Evolutionary conservation across 768 basidiomycete species (phyloP), one percentile per base, ranked within the genome.

Genomic region (Termitomyces sp.): DNA sequence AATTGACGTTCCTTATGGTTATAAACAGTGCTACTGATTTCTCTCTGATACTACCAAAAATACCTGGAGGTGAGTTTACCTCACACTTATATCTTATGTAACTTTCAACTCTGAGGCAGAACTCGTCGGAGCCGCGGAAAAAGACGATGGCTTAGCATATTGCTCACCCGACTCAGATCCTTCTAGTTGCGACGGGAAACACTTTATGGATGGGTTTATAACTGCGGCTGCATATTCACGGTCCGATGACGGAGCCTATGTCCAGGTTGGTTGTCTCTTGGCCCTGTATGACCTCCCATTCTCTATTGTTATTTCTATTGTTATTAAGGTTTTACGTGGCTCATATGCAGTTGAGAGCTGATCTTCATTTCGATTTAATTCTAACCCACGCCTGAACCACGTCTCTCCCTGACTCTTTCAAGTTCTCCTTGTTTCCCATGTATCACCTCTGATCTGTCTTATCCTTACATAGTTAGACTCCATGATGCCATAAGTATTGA

Each of bases 51-150:
- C 41, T 63, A 2, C 64, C 64, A 0, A 55, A 53, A 5, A 45
- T 52, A 5, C 31, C 56, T 26, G 59, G 60, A 44, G 60, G 64
- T 57, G 19, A 28, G 31, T n/a, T 37, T 51, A 17, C 21, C 14
- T 28, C 11, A 14, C 12, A 5, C 3, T 40, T 33, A 9, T 9
- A 31, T 19, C 19, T 3, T 40, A 48, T 44, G 41, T 41, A 17
- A 40, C 15, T 9, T 48, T 3, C 41, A 15, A n/a, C 37, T 21
- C 28, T 41, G 30, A 17, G 6, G 8, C 31, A 66, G 65, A 63
- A 47, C 54, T 43, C 5, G 59, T 66, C 11, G 50, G 61, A 10
- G 63, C 64, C 12, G 65, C 65, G 28, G 65, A 66, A 54, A 49
- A 19, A 26, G 50, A 31, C 3, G 60, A 66, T 28, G 65, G 63